Percentiles rank a stretch among this genome's conserved stretches.
These are phyloP conservation scores for Diaporthe humulicola DNA, from an alignment of 2,329 filamentous ascomycete genomes.

Conservation along the genomic window DNA sequence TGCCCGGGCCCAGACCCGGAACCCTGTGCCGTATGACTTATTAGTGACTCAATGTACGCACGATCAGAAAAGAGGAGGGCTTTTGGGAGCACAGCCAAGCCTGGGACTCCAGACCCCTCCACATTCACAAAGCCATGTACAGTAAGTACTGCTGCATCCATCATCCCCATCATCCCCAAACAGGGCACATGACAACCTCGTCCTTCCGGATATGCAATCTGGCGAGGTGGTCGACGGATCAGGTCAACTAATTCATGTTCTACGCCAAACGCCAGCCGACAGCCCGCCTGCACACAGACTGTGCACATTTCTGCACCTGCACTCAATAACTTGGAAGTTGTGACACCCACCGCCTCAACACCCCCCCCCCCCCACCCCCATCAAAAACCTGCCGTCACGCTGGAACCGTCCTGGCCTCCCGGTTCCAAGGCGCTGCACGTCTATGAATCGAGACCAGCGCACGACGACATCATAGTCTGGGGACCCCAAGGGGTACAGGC, in stretches of 20 bases:
- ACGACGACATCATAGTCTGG: slow-evolving; percentile 15
- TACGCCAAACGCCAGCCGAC: not conserved
- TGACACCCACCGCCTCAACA: not conserved
- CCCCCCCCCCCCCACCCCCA: not conserved
- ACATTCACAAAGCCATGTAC: not conserved
- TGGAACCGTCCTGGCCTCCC: not conserved
- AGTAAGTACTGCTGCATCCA: not conserved
- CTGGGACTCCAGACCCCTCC: not conserved
- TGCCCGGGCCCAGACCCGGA: not conserved
- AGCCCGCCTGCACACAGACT: not conserved
- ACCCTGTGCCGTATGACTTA: not conserved
- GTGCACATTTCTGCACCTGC: not conserved
- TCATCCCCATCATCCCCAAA: not conserved
- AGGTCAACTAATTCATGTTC: not conserved
- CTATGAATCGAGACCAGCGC: slow-evolving; percentile 7
- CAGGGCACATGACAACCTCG: slow-evolving; percentile 18
- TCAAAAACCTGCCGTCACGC: not conserved
- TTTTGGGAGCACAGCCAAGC: not conserved
- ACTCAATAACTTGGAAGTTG: slow-evolving; percentile 19
- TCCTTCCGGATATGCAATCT: slow-evolving; percentile 13
- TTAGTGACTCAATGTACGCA: not conserved
- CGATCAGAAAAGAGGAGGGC: not conserved
- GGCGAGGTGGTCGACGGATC: not conserved
- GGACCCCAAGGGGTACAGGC: not conserved
- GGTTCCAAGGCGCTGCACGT: slow-evolving; percentile 15